Base-by-base conservation (phyloP, 495 filamentous ascomycete species). In the Hypoxylon perforatum region DNA sequence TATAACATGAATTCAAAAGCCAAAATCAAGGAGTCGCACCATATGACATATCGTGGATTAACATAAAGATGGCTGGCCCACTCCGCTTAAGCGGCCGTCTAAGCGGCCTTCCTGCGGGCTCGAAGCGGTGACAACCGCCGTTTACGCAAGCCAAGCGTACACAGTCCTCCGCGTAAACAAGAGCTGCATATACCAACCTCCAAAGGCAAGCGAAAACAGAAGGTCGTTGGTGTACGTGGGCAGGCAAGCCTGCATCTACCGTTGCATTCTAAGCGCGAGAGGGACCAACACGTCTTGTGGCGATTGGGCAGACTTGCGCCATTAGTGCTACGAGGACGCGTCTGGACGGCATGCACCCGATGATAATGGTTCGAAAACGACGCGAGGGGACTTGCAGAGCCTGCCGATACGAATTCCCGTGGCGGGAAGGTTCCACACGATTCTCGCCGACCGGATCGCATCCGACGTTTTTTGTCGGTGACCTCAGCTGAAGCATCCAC, bases 1-100 rank as follows among this genome's bases (percentile, higher is more conserved):
- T 45, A 19, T 22, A 18, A 57, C 25, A 35, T 17, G 17, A 50
- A 5, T 15, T 19, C 17, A 4, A 44, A 18, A n/a, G 5, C 41
- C 41, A 44, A 21, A 44, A 19, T 10, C 41, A 44, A 19, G 11
- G 5, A 18, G 17, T 44, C 41, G 17, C 17, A 25, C 18, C 1
- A 33, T 4, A 33, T 6, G 49, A 33, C 10, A 35, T 46, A 4
- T 15, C 14, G 18, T 39, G 33, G 47, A 25, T 4, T 18, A 17
- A 52, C 15, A 36, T 1, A 15, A 23, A 52, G 17, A 36, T 10
- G 19, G 14, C 28, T 57, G 36, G 23, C 25, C 35, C 1, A 33
- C 47, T 67, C 64, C 57, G 57, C 39, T 62, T 33, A 51, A 33
- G 57, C 57, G 64, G 53, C 64, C 64, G 17, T 17, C 30, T 38